Evolutionary conservation across 2,329 filamentous ascomycete genomes (phyloP), one percentile per base, ranked within the genome.

Genomic region (Penicillium sp.): DNA sequence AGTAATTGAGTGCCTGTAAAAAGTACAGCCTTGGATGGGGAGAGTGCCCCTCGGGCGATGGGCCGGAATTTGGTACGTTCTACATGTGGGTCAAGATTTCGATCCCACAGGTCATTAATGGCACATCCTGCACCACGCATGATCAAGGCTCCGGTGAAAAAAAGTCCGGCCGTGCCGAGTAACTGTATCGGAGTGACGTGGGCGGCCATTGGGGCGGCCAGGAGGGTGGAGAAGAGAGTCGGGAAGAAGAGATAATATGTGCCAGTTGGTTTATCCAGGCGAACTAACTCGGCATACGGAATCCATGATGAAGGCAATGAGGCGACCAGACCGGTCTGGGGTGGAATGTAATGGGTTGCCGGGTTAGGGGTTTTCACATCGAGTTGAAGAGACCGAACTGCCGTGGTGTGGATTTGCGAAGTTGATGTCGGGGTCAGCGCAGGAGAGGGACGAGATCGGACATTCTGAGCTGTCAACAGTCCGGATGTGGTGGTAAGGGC

Each of bases 41-140:
- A 77, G 19, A 84, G 72, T 27, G 81, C 82, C n/a, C 78, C 77
- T 53, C 82, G 71, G 13, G 81, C 80, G 61, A 83, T 79, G 2
- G 82, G 82, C 19, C 83, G 76, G 59, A 80, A 76, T 33, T 78
- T 77, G 42, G 80, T 83, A 39, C 83, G 77, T 61, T 75, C 75
- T 10, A 83, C 81, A 58, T 79, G 73, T 3, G 80, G 78, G 62
- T 86, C 83, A 51, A 83, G 72, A 45, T 82, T 80, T 48, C 79
- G 77, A 62, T 86, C 83, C 69, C 81, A 77, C 33, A 79, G 76
- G 63, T 85, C 83, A 65, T 86, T 85, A 72, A 83, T 84, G 0
- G 81, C 77, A 65, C 83, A 85, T 4, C 79, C 75, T 21, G 77
- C 77, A 26, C 80, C 78, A 51, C 82, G 77, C 72, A 83, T 77